phyloP scores from a whole-genome alignment of 2,329 filamentous ascomycete genomes.

The Macrophomina tecta region DNA sequence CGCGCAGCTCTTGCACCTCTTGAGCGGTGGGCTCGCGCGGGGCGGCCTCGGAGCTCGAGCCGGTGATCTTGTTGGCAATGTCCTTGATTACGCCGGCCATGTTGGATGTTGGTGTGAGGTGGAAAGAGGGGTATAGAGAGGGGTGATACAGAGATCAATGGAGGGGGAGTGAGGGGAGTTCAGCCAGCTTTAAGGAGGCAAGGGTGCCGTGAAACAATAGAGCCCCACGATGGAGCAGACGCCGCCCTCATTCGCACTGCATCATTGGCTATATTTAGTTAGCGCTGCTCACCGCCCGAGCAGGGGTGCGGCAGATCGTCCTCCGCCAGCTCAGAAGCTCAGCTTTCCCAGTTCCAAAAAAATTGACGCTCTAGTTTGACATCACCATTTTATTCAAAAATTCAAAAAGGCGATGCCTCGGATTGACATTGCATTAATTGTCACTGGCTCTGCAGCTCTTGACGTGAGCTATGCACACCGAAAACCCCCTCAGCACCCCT shows the following conservation, averaged over 20 bases:
- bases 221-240: constrained; percentile 28
- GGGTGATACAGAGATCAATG: constrained; percentile 5
- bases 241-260: constrained; percentile 24
- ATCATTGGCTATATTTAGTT: constrained; percentile 27
- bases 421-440: background rate
- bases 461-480: background rate
- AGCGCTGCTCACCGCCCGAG: constrained; percentile 27
- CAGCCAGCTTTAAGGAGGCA: constrained; percentile 26
- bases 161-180: constrained; percentile 20
- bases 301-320: constrained; percentile 23
- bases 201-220: constrained; percentile 27
- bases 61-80: constrained; percentile 32
- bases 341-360: constrained; percentile 20
- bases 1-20: constrained; percentile 70
- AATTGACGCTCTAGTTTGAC: background rate
- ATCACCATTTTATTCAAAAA: no score
- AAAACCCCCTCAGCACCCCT: constrained; percentile 8
- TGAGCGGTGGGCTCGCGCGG: constrained; percentile 65
- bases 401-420: background rate
- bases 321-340: constrained; percentile 16
- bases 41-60: constrained; percentile 40
- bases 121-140: constrained; percentile 5
- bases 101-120: background rate
- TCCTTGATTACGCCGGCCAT: constrained; percentile 28
- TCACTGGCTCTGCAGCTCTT: background rate